These are phyloP conservation scores for Lipomyces starkeyi DNA, from an alignment of 805 yeast species.

Conservation along the genomic window DNA sequence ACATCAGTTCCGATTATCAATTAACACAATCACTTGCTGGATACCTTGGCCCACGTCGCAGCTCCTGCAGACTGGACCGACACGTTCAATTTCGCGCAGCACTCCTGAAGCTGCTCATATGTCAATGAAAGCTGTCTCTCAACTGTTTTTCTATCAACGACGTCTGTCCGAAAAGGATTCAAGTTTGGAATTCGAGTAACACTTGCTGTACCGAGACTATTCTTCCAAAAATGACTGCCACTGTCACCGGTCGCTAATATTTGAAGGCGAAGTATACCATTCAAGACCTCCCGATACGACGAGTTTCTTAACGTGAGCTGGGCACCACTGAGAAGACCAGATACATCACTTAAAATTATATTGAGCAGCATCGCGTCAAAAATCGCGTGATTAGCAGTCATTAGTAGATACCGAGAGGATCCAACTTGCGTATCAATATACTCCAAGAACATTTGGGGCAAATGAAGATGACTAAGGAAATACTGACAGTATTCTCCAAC, in stretches of 20 bases:
- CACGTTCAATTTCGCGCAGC: conserved; percentile 1
- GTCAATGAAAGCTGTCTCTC: conserved; percentile 2
- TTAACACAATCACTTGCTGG: neutral
- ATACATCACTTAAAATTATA: conserved; percentile 17
- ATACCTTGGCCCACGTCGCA: conserved; percentile 37
- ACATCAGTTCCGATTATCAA: neutral
- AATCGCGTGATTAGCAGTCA: conserved; percentile 37
- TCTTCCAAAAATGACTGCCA: conserved; percentile 26
- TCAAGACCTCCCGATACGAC: conserved; percentile 3
- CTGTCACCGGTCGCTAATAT: neutral
- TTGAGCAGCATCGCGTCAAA: conserved; percentile 34
- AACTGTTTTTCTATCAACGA: neutral
- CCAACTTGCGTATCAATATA: conserved; percentile 8
- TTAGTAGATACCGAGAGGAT: conserved; percentile 12
- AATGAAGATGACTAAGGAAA: conserved; percentile 15
- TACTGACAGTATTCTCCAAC: neutral
- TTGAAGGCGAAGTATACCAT: conserved; percentile 19
- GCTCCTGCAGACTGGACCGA: conserved; percentile 32
- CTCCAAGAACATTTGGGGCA: conserved; percentile 31
- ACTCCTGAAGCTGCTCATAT: neutral
- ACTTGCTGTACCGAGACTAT: conserved; percentile 12
- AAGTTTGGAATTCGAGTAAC: conserved; percentile 32
- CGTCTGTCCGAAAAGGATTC: conserved; percentile 8
- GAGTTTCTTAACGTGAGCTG: neutral
- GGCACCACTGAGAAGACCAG: neutral